These are phyloP conservation scores for Melanomma pulvis-pyrius DNA, from an alignment of 495 filamentous ascomycete species.

Conservation along the genomic window DNA sequence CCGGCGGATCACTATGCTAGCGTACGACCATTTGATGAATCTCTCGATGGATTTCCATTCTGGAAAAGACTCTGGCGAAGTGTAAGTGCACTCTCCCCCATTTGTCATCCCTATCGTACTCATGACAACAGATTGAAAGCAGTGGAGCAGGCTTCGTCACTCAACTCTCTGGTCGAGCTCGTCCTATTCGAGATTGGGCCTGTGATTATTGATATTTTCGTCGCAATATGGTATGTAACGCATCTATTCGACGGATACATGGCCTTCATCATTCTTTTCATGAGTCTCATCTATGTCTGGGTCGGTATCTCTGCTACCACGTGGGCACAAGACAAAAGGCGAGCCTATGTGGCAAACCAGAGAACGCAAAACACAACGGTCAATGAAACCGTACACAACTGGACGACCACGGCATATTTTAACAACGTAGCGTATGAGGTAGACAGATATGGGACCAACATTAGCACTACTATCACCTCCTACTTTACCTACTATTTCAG, in stretches of 20 bases:
- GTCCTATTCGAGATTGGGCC: slow-evolving; percentile 69
- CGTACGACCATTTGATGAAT: slow-evolving; percentile 76
- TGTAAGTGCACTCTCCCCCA: slow-evolving; percentile 37
- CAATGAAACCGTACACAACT: slow-evolving; percentile 67
- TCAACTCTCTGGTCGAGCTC: slow-evolving; percentile 66
- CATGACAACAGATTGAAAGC: slow-evolving; percentile 51
- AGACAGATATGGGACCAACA: slow-evolving; percentile 55
- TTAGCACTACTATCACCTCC: slow-evolving; percentile 37
- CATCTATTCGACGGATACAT: slow-evolving; percentile 73
- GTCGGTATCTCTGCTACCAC: slow-evolving; percentile 31
- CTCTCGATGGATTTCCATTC: slow-evolving; percentile 81
- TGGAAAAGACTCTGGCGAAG: slow-evolving; percentile 70
- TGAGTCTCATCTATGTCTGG: slow-evolving; percentile 66
- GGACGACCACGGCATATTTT: slow-evolving; percentile 74
- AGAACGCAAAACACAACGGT: slow-evolving; percentile 64
- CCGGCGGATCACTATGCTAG: slow-evolving; percentile 61
- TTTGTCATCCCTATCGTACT: too few relatives aligned
- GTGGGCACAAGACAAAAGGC: slow-evolving; percentile 10
- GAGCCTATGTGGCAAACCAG: slow-evolving; percentile 43
- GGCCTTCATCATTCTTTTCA: slow-evolving; percentile 67
- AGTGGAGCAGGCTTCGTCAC: slow-evolving; percentile 64
- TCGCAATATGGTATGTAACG: slow-evolving; percentile 72
- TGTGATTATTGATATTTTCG: slow-evolving; percentile 69
- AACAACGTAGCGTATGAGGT: slow-evolving; percentile 71
- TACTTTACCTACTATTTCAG: slow-evolving; percentile 41